Evolutionary conservation across 768 basidiomycete genomes (phyloP).

Genomic region (Xerocomus potaroensis): DNA sequence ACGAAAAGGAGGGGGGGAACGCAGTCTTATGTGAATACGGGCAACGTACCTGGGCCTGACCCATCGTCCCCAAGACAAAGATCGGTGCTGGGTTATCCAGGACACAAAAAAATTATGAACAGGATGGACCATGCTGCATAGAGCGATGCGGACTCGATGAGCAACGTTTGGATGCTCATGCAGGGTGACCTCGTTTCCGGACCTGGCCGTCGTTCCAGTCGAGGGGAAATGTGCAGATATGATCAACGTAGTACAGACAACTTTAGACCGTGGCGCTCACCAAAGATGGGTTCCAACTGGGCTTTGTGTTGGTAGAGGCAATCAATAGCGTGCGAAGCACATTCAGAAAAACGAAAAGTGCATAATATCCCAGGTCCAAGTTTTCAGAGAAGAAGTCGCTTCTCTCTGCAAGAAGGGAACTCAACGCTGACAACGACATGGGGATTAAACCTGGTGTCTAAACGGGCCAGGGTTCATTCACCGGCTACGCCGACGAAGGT

Average conservation of each 20-base stretch:
- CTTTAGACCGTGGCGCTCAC: conserved; percentile 15
- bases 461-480: too few relatives aligned
- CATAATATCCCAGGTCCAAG: conserved; percentile 21
- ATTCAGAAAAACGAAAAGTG: conserved; percentile 22
- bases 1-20: too few relatives aligned
- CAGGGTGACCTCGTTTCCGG: conserved; percentile 15
- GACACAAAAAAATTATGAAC: conserved; percentile 19
- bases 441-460: too few relatives aligned
- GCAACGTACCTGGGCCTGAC: conserved; percentile 22
- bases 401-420: conserved; percentile 17
- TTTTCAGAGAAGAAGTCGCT: conserved; percentile 17
- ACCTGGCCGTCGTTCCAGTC: conserved; percentile 5
- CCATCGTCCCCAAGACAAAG: too few relatives aligned
- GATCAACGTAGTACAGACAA: background rate
- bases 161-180: conserved; percentile 16
- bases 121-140: conserved; percentile 23
- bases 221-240: background rate
- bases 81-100: conserved; percentile 12
- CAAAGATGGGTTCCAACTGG: conserved; percentile 24
- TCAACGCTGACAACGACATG: conserved; percentile 9
- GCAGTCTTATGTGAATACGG: too few relatives aligned
- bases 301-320: too few relatives aligned
- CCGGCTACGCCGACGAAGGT: too few relatives aligned
- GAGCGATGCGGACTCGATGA: conserved; percentile 24
- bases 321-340: conserved; percentile 22